Base-by-base conservation (phyloP, 441 rosid genomes). In the Brassica hybrid region DNA sequence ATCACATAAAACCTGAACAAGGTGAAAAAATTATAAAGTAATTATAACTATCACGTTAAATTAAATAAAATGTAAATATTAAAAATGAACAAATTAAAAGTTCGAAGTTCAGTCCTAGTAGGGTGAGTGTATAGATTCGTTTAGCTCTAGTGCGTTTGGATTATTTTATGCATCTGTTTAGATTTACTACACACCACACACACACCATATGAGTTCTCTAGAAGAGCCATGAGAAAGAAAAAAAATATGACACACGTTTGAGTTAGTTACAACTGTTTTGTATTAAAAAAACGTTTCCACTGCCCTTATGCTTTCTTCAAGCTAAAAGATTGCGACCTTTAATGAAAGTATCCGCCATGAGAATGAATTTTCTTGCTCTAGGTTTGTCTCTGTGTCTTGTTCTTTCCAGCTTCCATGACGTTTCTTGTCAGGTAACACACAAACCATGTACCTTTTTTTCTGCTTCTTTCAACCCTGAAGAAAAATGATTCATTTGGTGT, bases 211-310 rank as follows among this genome's bases (percentile, higher is more conserved):
- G 61, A 67, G 48, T 27, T 75, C 7, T 25, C 60, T 18, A 67
- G 50, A 67, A 75, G 43, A 50, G 69, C 23, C 65, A 62, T 66
- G 65, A 50, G 34, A 63, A 21, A 50, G 41, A 63, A 64, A 38
- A 59, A 56, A 71, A 57, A 63, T n/a, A n/a, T n/a, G n/a, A n/a
- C 66, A 10, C 80, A 76, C 80, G 71, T 77, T 76, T 71, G 19
- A 71, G 76, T 77, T 77, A 71, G 80, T 77, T 77, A 77, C 80
- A 77, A 57, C 76, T n/a, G 67, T 52, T 62, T 77, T 43, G 34
- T 71, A 50, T 21, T 71, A 13, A 65, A 54, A 77, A 77, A 70
- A 61, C 60, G 19, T 64, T 65, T 71, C 66, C 18, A 38, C 25
- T 25, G 12, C 17, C 75, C 50, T 14, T 64, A 23, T 71, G 59